phyloP scores from a whole-genome alignment of 163 green algal genomes.

The Scenedesmus sp. region DNA sequence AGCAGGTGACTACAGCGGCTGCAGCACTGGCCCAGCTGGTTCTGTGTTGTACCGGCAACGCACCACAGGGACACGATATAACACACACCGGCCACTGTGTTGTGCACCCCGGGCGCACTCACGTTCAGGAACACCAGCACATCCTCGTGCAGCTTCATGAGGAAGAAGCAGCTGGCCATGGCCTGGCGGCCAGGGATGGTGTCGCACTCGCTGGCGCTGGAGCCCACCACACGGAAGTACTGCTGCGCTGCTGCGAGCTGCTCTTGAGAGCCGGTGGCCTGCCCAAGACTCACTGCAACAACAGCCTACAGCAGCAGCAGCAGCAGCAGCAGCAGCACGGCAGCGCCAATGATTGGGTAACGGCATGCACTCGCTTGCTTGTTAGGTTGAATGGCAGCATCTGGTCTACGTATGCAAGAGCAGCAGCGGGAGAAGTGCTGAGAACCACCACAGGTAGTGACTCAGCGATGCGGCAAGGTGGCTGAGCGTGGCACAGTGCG shows the following conservation, averaged over 20 bases:
- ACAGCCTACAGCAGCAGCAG: conserved; percentile 63
- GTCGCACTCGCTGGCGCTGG: conserved; percentile 82
- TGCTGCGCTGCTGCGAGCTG: conserved; percentile 84
- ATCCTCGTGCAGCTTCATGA: conserved; percentile 87
- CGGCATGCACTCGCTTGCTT: too few species aligned
- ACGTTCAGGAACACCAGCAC: conserved; percentile 85
- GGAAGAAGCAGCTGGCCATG: conserved; percentile 89
- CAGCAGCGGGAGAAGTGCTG: too few species aligned
- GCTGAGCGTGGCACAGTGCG: too few species aligned
- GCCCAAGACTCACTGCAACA: conserved; percentile 75
- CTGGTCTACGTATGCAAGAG: too few species aligned
- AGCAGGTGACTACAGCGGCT: conserved; percentile 81
- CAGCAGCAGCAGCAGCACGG: background rate
- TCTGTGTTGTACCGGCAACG: too few species aligned
- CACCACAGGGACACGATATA: too few species aligned
- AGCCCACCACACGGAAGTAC: conserved; percentile 84
- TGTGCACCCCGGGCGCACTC: background rate
- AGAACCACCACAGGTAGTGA: too few species aligned
- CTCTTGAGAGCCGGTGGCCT: conserved; percentile 70
- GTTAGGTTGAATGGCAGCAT: too few species aligned
- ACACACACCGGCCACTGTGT: background rate
- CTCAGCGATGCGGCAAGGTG: too few species aligned
- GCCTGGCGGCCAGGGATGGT: conserved; percentile 90
- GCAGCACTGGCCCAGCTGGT: background rate
- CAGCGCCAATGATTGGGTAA: background rate